Evolutionary conservation across 306 rosid species (phyloP).

Genomic region (Cucumis melo): DNA sequence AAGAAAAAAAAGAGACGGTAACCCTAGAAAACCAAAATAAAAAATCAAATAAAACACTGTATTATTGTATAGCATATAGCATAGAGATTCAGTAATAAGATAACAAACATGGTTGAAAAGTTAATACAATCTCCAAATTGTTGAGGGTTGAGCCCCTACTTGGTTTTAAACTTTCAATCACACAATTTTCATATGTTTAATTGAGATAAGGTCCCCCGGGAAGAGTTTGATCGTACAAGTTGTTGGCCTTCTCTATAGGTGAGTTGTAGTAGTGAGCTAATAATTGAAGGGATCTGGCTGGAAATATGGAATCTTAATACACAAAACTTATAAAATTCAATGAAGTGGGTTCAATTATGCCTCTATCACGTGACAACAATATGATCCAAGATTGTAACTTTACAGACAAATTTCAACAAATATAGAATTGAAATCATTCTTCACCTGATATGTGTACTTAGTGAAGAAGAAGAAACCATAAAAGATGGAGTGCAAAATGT

Average conservation of each 20-base stretch:
- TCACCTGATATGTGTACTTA: not conserved
- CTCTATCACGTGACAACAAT: not conserved
- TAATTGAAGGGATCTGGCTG: not conserved
- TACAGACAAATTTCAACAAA: not conserved
- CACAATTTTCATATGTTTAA: not conserved
- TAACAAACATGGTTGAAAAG: no score
- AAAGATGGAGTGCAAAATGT: not conserved
- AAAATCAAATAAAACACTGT: no score
- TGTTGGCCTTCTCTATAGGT: not conserved
- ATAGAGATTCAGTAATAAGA: no score
- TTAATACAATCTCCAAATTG: no score
- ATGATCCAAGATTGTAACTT: not conserved
- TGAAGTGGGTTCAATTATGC: not conserved
- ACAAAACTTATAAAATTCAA: not conserved
- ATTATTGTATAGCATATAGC: no score
- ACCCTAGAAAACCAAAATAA: no score
- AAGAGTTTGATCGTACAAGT: not conserved
- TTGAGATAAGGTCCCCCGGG: not conserved
- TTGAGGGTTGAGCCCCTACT: no score
- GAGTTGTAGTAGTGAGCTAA: not conserved
- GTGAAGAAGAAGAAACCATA: not conserved
- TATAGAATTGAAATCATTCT: not conserved
- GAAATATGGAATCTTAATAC: not conserved
- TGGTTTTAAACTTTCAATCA: not conserved
- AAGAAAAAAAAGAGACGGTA: no score